Base-by-base conservation (phyloP, 2,329 filamentous ascomycete species). In the Fusarium protoensiforme region DNA sequence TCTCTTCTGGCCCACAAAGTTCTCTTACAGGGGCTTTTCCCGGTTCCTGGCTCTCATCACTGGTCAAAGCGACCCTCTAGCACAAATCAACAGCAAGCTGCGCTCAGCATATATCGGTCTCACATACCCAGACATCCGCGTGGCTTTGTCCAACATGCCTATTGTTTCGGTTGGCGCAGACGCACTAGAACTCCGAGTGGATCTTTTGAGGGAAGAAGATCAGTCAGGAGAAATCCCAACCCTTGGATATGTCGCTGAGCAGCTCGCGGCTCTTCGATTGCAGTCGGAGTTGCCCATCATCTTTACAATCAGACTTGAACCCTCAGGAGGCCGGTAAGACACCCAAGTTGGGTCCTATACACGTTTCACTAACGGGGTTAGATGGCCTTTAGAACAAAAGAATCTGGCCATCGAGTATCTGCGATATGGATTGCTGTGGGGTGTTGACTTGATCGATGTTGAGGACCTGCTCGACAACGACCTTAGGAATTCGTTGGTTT, bases 111-210 rank as follows among this genome's bases (percentile, higher is more conserved):
- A 71, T 35, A 65, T 71, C 16, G 68, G 68, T n/a, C 59, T 68
- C 18, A 68, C 68, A 3, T 71, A 68, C 22, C 68, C 65, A 20
- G 61, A 71, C 31, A 62, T 71, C 31, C 68, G 62, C 4, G 43
- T 71, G 4, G 61, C 68, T 13, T 29, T 71, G n/a, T 68, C 65
- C 29, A 71, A 71, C 38, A 71, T 71, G 61, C 43, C 68, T 13
- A 71, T 71, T 35, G 65, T 71, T 18, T 71, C 68, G 7, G 68
- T 71, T 14, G 68, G 68, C 7, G 68, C 65, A 7, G 68, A 71
- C 39, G 68, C 68, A 22, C 38, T 71, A 24, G 68, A 71, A 27
- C 38, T 71, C 4, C 61, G 68, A 29, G 61, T 65, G 3, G 68
- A 71, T 31, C 46, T 71, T 8, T 38, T 71, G 7, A 51, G 41